Evolutionary conservation across 805 yeast species (phyloP).

Genomic region (Candida fluviatilis): DNA sequence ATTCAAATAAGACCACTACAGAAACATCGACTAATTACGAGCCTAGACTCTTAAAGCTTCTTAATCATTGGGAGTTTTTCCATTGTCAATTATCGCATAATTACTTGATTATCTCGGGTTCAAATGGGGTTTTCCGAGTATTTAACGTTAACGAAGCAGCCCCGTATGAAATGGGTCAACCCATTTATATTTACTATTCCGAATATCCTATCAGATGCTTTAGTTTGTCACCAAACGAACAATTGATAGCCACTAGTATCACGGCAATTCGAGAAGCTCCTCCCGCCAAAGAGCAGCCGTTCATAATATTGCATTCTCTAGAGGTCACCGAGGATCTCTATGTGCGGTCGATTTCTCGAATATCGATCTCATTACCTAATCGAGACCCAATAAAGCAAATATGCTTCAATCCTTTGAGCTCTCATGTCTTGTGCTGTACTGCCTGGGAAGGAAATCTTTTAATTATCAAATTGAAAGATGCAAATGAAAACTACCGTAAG

Average conservation of each 20-base stretch:
- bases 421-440: slow-evolving; percentile 71
- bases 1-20: slow-evolving; percentile 3
- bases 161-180: slow-evolving; percentile 46
- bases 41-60: slow-evolving; percentile 19
- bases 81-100: slow-evolving; percentile 56
- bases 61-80: slow-evolving; percentile 56
- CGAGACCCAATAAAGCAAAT: slow-evolving; percentile 77
- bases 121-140: slow-evolving; percentile 66
- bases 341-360: slow-evolving; percentile 44
- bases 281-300: slow-evolving; percentile 69
- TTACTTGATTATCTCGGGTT: slow-evolving; percentile 64
- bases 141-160: slow-evolving; percentile 42
- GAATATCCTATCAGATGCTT: slow-evolving; percentile 77
- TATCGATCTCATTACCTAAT: slow-evolving; percentile 78
- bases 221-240: slow-evolving; percentile 62
- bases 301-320: slow-evolving; percentile 56
- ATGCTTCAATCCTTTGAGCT: slow-evolving; percentile 67
- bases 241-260: slow-evolving; percentile 72
- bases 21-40: slow-evolving; percentile 17
- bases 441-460: slow-evolving; percentile 75
- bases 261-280: slow-evolving; percentile 67
- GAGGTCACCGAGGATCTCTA: slow-evolving; percentile 7
- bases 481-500: slow-evolving; percentile 26
- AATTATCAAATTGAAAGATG: slow-evolving; percentile 64
- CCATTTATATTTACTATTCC: slow-evolving; percentile 64